phyloP scores from a whole-genome alignment of 2,329 filamentous ascomycete species.

The Sarocladium strictum region DNA sequence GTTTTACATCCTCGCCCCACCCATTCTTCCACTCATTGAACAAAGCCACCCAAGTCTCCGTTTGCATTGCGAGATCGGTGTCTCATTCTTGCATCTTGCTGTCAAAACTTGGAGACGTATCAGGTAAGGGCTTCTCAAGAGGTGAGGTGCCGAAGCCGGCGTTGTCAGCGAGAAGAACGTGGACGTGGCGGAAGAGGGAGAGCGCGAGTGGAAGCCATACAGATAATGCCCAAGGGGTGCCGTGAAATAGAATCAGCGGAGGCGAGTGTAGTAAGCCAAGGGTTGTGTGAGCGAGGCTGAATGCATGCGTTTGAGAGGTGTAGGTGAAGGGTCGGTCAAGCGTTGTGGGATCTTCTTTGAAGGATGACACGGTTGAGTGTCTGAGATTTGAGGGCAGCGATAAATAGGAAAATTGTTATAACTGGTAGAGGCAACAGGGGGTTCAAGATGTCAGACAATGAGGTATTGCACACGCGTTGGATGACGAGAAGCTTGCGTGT shows the following conservation, averaged over 20 bases:
- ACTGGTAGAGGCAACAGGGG: too few species aligned
- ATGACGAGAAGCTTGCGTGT: too few species aligned
- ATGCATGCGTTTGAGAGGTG: conserved; percentile 20
- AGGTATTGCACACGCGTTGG: too few species aligned
- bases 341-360: conserved; percentile 11
- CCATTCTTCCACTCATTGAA: conserved; percentile 25
- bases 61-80: conserved; percentile 30
- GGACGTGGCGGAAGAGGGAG: conserved; percentile 27
- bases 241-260: conserved; percentile 37
- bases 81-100: conserved; percentile 18
- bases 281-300: conserved; percentile 25
- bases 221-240: conserved; percentile 39
- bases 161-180: conserved; percentile 38
- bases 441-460: too few species aligned
- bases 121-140: neutral
- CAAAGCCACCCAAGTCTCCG: conserved; percentile 30
- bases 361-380: conserved; percentile 5
- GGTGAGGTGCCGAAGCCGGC: conserved; percentile 37
- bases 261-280: conserved; percentile 23
- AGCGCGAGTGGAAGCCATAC: conserved; percentile 31
- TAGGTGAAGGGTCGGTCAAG: conserved; percentile 24
- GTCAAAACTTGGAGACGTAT: conserved; percentile 14
- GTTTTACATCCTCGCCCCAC: conserved; percentile 17
- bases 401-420: too few species aligned
- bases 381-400: too few species aligned